Evolutionary conservation across 1,284 basidiomycete genomes (phyloP), one percentile per base, ranked within the genome.

Genomic region (Ustilago shanxiensis): DNA sequence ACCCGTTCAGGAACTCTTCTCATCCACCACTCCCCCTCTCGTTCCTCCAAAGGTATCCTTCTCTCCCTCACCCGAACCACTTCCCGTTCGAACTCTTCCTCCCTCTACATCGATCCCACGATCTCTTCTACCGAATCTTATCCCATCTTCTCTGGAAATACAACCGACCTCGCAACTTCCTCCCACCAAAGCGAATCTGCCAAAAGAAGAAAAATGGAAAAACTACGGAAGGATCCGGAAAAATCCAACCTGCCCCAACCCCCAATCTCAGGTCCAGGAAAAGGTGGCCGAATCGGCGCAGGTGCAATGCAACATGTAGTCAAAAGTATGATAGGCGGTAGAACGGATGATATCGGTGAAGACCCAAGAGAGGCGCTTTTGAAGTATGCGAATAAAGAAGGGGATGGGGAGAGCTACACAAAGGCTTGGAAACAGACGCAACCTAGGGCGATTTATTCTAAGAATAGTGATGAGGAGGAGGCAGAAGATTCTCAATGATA

Each of bases 301-400:
- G 95, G 93, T 87, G 96, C 95, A 5, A 98, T 93, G 52, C 94
- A 97, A 79, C 93, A 96, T 83, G 90, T 98, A 72, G 95, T 99
- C 49, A 94, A 97, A 87, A 93, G 93, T 80, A 88, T 99, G 85
- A 94, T 33, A 33, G 31, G 95, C 62, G 24, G 10, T 31, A 66
- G 52, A 72, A 72, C 62, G 57, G 77, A 4, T 14, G 47, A 24
- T 26, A 26, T 26, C 4, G 24, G 10, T 1, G 71, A 83, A 52
- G 88, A 98, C 93, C 96, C 96, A 33, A 91, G 96, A 75, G 95
- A 98, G 57, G 96, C 96, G 3, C 88, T 99, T 73, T 92, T 99
- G 89, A 95, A 92, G 87, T 98, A 96, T 83, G 96, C 95, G 22
- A 88, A 91, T 24, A 86, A 88, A 77, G 90, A 93, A 31, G 24